phyloP scores from a whole-genome alignment of 2,329 filamentous ascomycete genomes.

The Raffaelea ambrosiae region DNA sequence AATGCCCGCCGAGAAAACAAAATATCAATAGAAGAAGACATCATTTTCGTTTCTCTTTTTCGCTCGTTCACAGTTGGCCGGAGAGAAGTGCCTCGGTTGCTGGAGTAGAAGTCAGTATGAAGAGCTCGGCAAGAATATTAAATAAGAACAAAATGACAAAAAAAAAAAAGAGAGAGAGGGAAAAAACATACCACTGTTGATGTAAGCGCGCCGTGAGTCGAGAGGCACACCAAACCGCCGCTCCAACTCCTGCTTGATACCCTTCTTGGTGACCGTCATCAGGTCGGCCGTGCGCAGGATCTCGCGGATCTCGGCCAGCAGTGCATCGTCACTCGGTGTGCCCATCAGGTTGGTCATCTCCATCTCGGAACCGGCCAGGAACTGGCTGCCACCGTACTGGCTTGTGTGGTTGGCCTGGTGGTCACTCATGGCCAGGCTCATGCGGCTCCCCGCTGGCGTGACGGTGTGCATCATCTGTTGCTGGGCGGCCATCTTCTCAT shows the following conservation, averaged over 20 bases:
- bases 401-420: constrained; percentile 48
- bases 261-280: constrained; percentile 99
- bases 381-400: constrained; percentile 51
- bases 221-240: constrained; percentile 78
- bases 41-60: constrained; percentile 18
- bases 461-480: constrained; percentile 39
- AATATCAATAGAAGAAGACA: neutral
- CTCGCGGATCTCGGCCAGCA: constrained; percentile 89
- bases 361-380: constrained; percentile 48
- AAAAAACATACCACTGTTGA: constrained; percentile 69
- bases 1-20: neutral
- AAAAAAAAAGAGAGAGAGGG: neutral
- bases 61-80: constrained; percentile 58
- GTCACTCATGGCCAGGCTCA: constrained; percentile 75
- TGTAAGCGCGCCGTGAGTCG: constrained; percentile 84
- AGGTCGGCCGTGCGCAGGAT: constrained; percentile 86
- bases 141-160: constrained; percentile 8
- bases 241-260: constrained; percentile 89
- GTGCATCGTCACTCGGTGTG: constrained; percentile 78
- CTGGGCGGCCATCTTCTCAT: constrained; percentile 35
- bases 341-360: constrained; percentile 68
- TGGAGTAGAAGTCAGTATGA: constrained; percentile 19
- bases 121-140: constrained; percentile 15
- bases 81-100: constrained; percentile 74
- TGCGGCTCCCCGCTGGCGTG: constrained; percentile 42